phyloP scores from a whole-genome alignment of 768 basidiomycete genomes.

The Hortiboletus campestris region DNA sequence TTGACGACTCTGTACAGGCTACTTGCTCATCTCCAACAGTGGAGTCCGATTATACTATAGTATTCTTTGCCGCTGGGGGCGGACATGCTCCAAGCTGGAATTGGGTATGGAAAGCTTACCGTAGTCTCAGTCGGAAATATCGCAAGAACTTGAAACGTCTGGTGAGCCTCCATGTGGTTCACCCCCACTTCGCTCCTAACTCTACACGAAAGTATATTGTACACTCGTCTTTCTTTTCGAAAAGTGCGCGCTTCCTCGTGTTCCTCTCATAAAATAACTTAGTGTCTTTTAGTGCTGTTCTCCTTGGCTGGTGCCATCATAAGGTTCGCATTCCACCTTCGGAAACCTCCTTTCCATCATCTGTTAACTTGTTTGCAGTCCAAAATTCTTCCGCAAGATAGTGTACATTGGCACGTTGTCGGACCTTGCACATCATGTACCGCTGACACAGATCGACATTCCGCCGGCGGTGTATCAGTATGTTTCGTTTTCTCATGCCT shows the following conservation, averaged over 20 bases:
- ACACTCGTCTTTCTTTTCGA: conserved; percentile 85
- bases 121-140: conserved; percentile 77
- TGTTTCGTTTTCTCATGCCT: conserved; percentile 27
- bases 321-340: conserved; percentile 45
- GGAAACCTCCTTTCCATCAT: background rate
- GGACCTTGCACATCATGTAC: conserved; percentile 71
- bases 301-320: conserved; percentile 86
- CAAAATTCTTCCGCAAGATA: conserved; percentile 88
- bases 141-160: conserved; percentile 85
- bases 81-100: conserved; percentile 77
- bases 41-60: conserved; percentile 84
- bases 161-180: conserved; percentile 40
- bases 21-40: conserved; percentile 43
- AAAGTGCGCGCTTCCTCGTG: conserved; percentile 50
- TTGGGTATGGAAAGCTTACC: conserved; percentile 91
- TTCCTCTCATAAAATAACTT: conserved; percentile 4
- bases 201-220: conserved; percentile 68
- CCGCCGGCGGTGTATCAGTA: conserved; percentile 81
- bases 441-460: conserved; percentile 85
- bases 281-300: conserved; percentile 65
- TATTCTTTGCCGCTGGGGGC: conserved; percentile 83
- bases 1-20: background rate
- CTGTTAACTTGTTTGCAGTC: conserved; percentile 47
- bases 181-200: conserved; percentile 6
- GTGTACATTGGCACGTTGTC: conserved; percentile 74